phyloP scores from a whole-genome alignment of 1,284 basidiomycete species.

The Trametes hirsuta region DNA sequence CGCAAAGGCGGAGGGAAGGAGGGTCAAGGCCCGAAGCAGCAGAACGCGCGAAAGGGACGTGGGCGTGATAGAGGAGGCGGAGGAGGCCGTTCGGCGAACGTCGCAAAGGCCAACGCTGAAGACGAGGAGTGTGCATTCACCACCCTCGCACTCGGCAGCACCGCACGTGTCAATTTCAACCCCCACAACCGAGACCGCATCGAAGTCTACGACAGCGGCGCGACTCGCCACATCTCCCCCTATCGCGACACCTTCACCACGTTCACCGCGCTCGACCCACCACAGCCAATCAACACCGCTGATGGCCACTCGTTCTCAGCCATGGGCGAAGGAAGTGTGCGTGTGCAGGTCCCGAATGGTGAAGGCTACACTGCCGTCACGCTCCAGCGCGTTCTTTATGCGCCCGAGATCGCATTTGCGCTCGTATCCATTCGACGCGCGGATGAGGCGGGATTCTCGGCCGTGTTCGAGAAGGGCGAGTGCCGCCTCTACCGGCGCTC shows the following conservation, averaged over 20 bases:
- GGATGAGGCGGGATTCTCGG: constrained; percentile 28
- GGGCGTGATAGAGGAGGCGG: neutral
- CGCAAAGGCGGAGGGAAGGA: constrained; percentile 27
- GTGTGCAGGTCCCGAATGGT: constrained; percentile 36
- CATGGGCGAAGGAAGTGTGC: constrained; percentile 36
- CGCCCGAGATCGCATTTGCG: constrained; percentile 38
- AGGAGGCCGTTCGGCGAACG: constrained; percentile 9
- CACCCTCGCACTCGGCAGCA: neutral
- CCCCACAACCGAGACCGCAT: constrained; percentile 4
- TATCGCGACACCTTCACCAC: constrained; percentile 31
- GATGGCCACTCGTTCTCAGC: constrained; percentile 38
- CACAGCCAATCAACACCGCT: constrained; percentile 35
- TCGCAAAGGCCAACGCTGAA: neutral
- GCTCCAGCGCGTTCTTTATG: constrained; percentile 38
- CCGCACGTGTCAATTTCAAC: neutral
- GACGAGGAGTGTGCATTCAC: constrained; percentile 8
- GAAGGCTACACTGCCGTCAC: constrained; percentile 25
- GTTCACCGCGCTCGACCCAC: constrained; percentile 25
- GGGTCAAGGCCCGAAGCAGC: constrained; percentile 22
- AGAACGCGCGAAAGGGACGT: constrained; percentile 2
- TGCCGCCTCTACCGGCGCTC: constrained; percentile 28
- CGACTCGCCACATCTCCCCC: constrained; percentile 40
- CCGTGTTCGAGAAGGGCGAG: constrained; percentile 26
- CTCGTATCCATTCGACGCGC: constrained; percentile 38
- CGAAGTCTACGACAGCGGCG: constrained; percentile 40